Evolutionary conservation across 2,329 filamentous ascomycete genomes (phyloP).

Genomic region (Colletotrichum eremochloae): DNA sequence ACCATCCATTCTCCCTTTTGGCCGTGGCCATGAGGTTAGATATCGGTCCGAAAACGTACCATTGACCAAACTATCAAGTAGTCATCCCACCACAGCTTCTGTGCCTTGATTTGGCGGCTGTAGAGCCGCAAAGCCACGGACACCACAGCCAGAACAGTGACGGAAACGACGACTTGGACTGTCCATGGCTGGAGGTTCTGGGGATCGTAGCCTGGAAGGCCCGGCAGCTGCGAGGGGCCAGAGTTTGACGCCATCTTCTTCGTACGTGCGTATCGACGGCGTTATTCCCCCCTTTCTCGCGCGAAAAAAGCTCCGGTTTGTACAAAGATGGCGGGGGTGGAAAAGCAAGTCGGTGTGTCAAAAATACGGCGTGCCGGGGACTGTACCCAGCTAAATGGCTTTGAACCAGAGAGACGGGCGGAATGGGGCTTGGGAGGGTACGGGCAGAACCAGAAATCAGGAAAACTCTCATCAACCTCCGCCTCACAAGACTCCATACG

Average conservation of each 20-base stretch:
- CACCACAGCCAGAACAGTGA: slow-evolving; percentile 57
- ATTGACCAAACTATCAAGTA: slow-evolving; percentile 63
- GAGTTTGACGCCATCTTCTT: slow-evolving; percentile 32
- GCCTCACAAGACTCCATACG: neutral
- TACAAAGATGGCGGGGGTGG: neutral
- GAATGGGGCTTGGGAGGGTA: neutral
- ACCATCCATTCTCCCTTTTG: neutral
- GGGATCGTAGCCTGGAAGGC: slow-evolving; percentile 51
- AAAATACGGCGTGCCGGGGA: neutral
- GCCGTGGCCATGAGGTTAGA: no score
- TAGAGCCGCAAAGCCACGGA: slow-evolving; percentile 56
- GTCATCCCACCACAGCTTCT: slow-evolving; percentile 65
- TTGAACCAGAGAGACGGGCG: neutral
- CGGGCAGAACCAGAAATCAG: neutral
- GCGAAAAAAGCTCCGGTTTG: neutral
- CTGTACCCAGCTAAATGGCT: slow-evolving; percentile 23
- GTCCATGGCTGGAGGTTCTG: slow-evolving; percentile 59
- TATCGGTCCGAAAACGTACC: slow-evolving; percentile 48
- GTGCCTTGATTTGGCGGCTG: slow-evolving; percentile 57
- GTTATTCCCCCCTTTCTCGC: no score
- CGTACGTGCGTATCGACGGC: no score
- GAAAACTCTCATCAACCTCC: neutral
- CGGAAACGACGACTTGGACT: slow-evolving; percentile 54
- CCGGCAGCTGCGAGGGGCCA: slow-evolving; percentile 42
- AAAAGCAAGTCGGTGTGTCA: neutral